Evolutionary conservation across 2,329 filamentous ascomycete species (phyloP), one percentile per base, ranked within the genome.

Genomic region (Fusarium begoniae): DNA sequence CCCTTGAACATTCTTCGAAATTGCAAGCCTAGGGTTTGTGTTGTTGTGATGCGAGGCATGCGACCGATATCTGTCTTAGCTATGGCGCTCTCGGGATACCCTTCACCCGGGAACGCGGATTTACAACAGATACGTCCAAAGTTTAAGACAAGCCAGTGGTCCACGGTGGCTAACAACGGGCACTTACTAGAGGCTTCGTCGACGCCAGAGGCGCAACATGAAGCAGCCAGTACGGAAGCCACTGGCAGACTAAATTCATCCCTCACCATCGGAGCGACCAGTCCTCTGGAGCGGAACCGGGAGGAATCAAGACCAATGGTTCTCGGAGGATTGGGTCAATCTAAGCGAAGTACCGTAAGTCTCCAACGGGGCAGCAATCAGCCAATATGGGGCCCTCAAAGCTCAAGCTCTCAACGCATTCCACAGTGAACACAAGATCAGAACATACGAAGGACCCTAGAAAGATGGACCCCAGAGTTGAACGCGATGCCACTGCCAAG

Each of bases 191-290:
- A 63, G 62, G 44, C 47, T n/a, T 47, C 18, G 35, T 44, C 50
- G 28, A 61, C 58, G 60, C 50, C 50, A 68, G 71, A 72, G 71
- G 68, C 67, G 56, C 56, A 69, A 65, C 54, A 40, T 72, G 68
- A 74, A 72, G 59, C 72, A 73, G 51, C 50, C 69, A 66, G 61
- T 28, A 56, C 47, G 44, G 51, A 69, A 54, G 71, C 67, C 71
- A 69, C 61, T 70, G 66, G 47, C 37, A 55, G 50, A 58, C 61
- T 70, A 59, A 65, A 69, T 38, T 26, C 48, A 43, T 50, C 56
- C 37, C 38, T 55, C 48, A 43, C 22, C 24, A 20, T 55, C 26
- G 48, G 62, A 28, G 32, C 43, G 28, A 37, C 43, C n/a, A 63
- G 40, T 40, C 32, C n/a, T 44, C 43, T 47, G 28, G 43, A 53